phyloP scores from a whole-genome alignment of 148 eudicot species.

The Fagopyrum esculentum region DNA sequence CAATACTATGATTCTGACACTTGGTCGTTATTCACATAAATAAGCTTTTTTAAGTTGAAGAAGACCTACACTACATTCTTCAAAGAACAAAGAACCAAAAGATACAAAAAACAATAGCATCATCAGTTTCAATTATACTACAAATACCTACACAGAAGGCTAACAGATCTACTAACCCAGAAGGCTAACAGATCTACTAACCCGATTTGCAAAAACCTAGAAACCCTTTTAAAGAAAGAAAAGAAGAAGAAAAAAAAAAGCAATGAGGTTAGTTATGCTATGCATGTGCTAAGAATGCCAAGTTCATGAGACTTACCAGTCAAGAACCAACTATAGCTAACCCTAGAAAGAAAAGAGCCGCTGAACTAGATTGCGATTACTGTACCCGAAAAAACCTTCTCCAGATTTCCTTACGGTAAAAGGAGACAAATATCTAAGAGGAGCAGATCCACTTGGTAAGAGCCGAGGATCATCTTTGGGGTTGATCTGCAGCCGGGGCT shows the following conservation, averaged over 20 bases:
- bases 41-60: not conserved
- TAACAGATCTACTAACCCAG: not conserved
- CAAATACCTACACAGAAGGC: conserved; percentile 2
- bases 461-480: conserved; percentile 31
- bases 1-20: too few relatives aligned
- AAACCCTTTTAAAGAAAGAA: not conserved
- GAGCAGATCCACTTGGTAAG: not conserved
- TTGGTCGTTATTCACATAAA: too few relatives aligned
- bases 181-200: too few relatives aligned
- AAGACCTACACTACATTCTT: not conserved
- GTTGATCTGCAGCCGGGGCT: conserved; percentile 43
- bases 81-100: not conserved
- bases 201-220: conserved; percentile 6
- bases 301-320: conserved; percentile 5
- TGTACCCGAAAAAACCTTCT: not conserved
- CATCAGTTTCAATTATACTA: conserved; percentile 1
- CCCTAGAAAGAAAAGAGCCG: conserved; percentile 1
- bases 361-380: not conserved
- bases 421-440: not conserved
- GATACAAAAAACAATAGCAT: not conserved
- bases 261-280: conserved; percentile 9
- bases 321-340: conserved; percentile 9
- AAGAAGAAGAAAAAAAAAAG: not conserved
- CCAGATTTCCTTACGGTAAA: not conserved
- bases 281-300: not conserved